Conservation (phyloP, 192 early-diverging fungal species). For the Phlyctochytrium arcticum region DNA sequence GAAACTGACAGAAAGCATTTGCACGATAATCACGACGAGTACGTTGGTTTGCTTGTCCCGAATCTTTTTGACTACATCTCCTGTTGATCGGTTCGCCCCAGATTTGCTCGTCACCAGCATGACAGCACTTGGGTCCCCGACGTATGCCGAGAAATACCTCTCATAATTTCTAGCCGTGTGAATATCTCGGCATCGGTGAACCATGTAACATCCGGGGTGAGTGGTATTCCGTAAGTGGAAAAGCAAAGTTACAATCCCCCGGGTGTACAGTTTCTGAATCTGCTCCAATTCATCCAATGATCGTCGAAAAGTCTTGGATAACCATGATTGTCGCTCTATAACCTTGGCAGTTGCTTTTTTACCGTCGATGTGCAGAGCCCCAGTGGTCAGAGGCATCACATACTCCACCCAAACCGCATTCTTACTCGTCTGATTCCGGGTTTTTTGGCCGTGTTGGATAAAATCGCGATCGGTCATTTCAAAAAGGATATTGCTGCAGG, state of each 20-base stretch:
- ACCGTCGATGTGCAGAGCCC: not conserved
- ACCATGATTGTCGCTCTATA: not conserved
- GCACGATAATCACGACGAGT: not conserved
- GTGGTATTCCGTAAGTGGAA: not conserved
- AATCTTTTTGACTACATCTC: not conserved
- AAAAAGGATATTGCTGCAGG: not conserved
- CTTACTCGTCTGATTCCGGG: not conserved
- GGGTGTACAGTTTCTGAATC: not conserved
- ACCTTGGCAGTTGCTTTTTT: not conserved
- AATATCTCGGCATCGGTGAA: not conserved
- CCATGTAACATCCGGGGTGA: not conserved
- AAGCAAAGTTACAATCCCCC: not conserved
- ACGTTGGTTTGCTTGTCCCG: not conserved
- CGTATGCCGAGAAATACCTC: not conserved
- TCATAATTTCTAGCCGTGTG: not conserved
- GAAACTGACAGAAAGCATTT: not conserved
- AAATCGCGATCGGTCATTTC: not conserved
- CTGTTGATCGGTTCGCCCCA: not conserved
- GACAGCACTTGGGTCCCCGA: not conserved
- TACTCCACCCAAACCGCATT: not conserved
- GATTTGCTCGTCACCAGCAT: not conserved
- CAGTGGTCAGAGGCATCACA: not conserved
- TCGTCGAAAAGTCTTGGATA: not conserved
- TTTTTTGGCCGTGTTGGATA: not conserved
- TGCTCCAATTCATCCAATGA: not conserved